Conservation (phyloP, 2,329 filamentous ascomycete genomes). For the Hymenoscyphus infarciens region DNA sequence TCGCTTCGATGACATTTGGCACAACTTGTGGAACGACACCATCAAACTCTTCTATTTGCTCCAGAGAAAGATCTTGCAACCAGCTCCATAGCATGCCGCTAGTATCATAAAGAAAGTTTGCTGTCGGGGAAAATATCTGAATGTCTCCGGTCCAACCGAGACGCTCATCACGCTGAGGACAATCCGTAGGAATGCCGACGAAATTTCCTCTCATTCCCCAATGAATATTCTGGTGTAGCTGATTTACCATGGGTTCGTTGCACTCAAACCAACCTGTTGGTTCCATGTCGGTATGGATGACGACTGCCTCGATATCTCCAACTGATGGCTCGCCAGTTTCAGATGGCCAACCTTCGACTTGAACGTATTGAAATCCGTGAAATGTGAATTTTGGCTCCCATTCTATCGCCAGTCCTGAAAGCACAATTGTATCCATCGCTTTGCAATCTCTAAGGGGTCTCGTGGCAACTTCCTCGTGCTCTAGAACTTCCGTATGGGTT, state of each 20-base stretch:
- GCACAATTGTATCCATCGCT: constrained; percentile 38
- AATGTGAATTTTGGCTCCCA: constrained; percentile 44
- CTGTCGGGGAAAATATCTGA: constrained; percentile 43
- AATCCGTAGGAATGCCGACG: constrained; percentile 44
- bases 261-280: constrained; percentile 29
- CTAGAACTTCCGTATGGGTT: constrained; percentile 43
- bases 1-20: constrained; percentile 21
- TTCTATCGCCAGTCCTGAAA: constrained; percentile 33
- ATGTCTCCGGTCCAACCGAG: constrained; percentile 48
- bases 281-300: constrained; percentile 29
- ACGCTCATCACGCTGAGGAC: constrained; percentile 47
- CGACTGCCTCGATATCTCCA: constrained; percentile 25
- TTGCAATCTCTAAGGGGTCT: constrained; percentile 41
- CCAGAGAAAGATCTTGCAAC: constrained; percentile 39
- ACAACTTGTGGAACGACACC: constrained; percentile 22
- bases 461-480: constrained; percentile 41
- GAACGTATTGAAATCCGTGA: constrained; percentile 45
- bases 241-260: constrained; percentile 38
- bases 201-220: constrained; percentile 49
- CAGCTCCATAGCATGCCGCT: constrained; percentile 34
- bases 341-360: constrained; percentile 23
- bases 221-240: constrained; percentile 44
- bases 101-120: constrained; percentile 41
- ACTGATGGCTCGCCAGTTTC: neutral
- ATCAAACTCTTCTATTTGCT: constrained; percentile 33